Conservation (phyloP, 2,329 filamentous ascomycete genomes). For the Colletotrichum cereale region DNA sequence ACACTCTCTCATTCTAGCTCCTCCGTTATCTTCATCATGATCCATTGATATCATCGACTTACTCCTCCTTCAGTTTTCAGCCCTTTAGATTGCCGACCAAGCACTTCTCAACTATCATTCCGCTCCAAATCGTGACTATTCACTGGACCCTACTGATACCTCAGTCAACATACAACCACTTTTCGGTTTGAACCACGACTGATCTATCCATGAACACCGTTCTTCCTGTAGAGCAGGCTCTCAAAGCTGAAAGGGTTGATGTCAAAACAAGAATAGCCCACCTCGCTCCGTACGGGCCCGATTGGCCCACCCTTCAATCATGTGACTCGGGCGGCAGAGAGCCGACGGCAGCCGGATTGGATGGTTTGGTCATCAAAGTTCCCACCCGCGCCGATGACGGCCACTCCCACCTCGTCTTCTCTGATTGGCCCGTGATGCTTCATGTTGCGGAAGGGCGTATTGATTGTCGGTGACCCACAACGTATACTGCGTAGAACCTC, state of each 20-base stretch:
- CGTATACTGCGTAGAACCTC: neutral
- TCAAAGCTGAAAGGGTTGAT: constrained; percentile 12
- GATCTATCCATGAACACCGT: neutral
- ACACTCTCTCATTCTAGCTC: no score
- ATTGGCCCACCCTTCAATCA: constrained; percentile 13
- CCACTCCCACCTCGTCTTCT: neutral
- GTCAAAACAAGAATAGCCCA: constrained; percentile 35
- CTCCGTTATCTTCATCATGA: no score
- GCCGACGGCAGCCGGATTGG: neutral
- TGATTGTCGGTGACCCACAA: constrained; percentile 13
- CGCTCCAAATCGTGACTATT: no score
- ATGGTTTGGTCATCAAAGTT: neutral
- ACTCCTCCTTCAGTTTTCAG: no score
- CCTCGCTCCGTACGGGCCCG: neutral
- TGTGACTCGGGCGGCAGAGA: neutral
- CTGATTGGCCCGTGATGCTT: neutral
- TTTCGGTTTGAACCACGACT: no score
- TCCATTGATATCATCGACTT: no score
- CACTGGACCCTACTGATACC: no score
- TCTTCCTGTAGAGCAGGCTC: neutral
- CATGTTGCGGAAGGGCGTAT: constrained; percentile 2
- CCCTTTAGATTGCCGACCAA: no score
- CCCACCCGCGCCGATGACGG: neutral
- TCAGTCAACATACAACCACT: no score
- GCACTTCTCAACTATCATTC: no score